Evolutionary conservation across 805 yeast genomes (phyloP).

Genomic region (Yarrowia sp.): DNA sequence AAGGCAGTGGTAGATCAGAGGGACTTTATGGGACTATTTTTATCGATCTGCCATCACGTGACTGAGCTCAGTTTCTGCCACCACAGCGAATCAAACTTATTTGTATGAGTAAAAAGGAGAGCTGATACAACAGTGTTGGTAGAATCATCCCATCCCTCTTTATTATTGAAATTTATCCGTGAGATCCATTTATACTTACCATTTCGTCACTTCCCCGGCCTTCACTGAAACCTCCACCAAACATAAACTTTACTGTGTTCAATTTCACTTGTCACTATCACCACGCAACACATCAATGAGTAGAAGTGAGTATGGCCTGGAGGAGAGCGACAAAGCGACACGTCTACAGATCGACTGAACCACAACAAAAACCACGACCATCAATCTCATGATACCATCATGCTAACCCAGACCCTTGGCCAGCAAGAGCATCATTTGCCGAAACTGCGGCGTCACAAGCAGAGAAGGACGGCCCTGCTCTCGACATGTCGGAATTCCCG

Average conservation of each 20-base stretch:
- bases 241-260: conserved; percentile 15
- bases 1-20: too few relatives aligned
- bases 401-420: conserved; percentile 25
- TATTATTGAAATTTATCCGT: too few relatives aligned
- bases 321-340: neutral
- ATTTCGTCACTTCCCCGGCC: neutral
- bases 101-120: too few relatives aligned
- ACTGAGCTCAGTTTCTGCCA: too few relatives aligned
- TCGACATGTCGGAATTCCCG: conserved; percentile 35
- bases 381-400: neutral
- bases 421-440: conserved; percentile 25
- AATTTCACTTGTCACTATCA: conserved; percentile 13
- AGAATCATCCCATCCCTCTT: too few relatives aligned
- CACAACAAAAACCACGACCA: too few relatives aligned
- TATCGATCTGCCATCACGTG: too few relatives aligned
- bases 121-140: too few relatives aligned
- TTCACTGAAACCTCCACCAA: neutral
- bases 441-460: conserved; percentile 22
- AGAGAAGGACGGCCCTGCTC: conserved; percentile 25
- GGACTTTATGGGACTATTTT: too few relatives aligned
- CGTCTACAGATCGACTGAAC: neutral
- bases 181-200: too few relatives aligned
- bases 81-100: too few relatives aligned
- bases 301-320: conserved; percentile 16
- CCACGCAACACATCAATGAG: conserved; percentile 26